Evolutionary conservation across 1,284 basidiomycete species (phyloP).

Genomic region (Bondarzewia mesenterica): DNA sequence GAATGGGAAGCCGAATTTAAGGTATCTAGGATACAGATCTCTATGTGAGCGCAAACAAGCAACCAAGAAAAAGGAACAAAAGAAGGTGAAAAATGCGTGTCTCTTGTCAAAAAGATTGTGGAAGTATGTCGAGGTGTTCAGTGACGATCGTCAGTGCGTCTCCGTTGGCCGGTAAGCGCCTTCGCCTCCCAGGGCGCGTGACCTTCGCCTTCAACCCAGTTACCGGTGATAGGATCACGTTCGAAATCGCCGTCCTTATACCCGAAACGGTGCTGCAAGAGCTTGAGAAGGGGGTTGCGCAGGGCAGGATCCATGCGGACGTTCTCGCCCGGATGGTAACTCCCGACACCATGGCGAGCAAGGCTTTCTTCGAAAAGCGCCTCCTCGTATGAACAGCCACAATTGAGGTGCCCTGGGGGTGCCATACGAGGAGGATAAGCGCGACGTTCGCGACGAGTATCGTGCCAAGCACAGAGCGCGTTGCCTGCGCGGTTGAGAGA

Average conservation of each 20-base stretch:
- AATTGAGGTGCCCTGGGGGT: slow-evolving; percentile 68
- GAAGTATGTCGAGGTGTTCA: slow-evolving; percentile 3
- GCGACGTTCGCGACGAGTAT: slow-evolving; percentile 73
- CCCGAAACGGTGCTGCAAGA: slow-evolving; percentile 63
- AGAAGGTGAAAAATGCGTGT: not conserved
- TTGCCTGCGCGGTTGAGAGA: slow-evolving; percentile 79
- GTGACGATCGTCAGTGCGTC: slow-evolving; percentile 19
- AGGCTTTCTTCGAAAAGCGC: slow-evolving; percentile 80
- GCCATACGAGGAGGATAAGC: slow-evolving; percentile 73
- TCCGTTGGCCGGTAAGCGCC: slow-evolving; percentile 33
- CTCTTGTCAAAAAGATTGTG: not conserved
- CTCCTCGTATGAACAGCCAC: slow-evolving; percentile 73
- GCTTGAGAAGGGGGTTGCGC: slow-evolving; percentile 65
- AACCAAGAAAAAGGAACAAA: not conserved
- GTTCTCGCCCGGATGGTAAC: slow-evolving; percentile 72
- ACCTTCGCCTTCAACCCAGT: slow-evolving; percentile 60
- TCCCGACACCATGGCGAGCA: slow-evolving; percentile 66
- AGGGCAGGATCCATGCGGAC: slow-evolving; percentile 82
- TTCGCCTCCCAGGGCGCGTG: slow-evolving; percentile 54
- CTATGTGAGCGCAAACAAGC: not conserved
- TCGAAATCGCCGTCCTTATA: slow-evolving; percentile 82
- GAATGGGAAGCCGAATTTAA: not conserved
- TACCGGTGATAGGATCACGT: slow-evolving; percentile 47
- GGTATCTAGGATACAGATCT: not conserved
- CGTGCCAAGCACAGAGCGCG: slow-evolving; percentile 81